A percentile compares a stretch with the other conserved stretches of the same genome.
Evolutionary conservation across 805 yeast genomes (phyloP).

Genomic region (Jamesozyma spencerorum): DNA sequence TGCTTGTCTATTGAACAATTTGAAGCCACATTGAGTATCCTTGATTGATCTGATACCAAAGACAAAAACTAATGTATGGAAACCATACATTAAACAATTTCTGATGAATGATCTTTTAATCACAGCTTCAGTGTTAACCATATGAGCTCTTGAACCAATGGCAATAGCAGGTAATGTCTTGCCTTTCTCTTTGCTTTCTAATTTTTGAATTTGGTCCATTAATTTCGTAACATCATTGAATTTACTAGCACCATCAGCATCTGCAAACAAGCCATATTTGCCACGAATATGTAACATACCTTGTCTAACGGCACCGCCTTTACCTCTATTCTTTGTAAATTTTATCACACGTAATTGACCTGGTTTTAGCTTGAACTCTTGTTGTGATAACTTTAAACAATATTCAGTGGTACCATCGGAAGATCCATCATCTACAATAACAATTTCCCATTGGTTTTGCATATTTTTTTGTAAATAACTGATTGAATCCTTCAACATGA

Average conservation of each 20-base stretch:
- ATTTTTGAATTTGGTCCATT: slow-evolving; percentile 32
- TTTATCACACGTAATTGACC: slow-evolving; percentile 62
- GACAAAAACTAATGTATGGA: slow-evolving; percentile 74
- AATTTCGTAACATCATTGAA: slow-evolving; percentile 60
- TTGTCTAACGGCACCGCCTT: slow-evolving; percentile 94
- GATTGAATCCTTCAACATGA: slow-evolving; percentile 65
- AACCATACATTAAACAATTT: slow-evolving; percentile 85
- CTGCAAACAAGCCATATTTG: slow-evolving; percentile 72
- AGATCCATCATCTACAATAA: slow-evolving; percentile 90
- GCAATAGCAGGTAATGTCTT: slow-evolving; percentile 48
- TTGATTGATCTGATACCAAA: slow-evolving; percentile 82
- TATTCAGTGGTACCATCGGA: slow-evolving; percentile 66
- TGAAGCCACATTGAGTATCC: slow-evolving; percentile 98
- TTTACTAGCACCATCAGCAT: slow-evolving; percentile 93
- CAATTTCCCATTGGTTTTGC: slow-evolving; percentile 44
- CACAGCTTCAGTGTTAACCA: slow-evolving; percentile 93
- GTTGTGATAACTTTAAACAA: slow-evolving; percentile 51
- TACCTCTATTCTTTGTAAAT: slow-evolving; percentile 74
- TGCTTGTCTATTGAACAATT: slow-evolving; percentile 71
- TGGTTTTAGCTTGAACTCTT: slow-evolving; percentile 39
- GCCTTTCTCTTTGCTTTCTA: slow-evolving; percentile 18
- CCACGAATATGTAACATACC: slow-evolving; percentile 77
- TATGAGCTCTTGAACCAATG: slow-evolving; percentile 91
- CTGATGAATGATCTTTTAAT: slow-evolving; percentile 86
- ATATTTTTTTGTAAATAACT: slow-evolving; percentile 38